Evolutionary conservation across 208 protist species (phyloP).

Genomic region (Porcisia hertigi): DNA sequence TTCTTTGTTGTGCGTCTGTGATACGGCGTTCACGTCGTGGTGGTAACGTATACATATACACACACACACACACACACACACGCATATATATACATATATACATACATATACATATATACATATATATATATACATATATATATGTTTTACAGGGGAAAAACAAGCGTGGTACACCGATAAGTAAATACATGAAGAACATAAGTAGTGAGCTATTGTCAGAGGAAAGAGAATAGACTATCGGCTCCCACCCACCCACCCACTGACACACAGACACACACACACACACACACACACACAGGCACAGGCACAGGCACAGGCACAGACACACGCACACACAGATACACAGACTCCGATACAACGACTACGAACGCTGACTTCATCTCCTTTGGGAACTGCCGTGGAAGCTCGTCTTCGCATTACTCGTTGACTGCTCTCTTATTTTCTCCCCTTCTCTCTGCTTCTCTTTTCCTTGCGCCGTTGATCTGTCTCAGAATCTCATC

Average conservation of each 20-base stretch:
- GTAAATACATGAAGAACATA: background rate
- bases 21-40: background rate
- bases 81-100: too few species aligned
- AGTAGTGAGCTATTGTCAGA: background rate
- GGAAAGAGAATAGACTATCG: background rate
- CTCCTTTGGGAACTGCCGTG: background rate
- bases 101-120: too few species aligned
- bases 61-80: too few species aligned
- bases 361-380: background rate
- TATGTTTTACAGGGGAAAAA: background rate
- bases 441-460: conserved; percentile 1
- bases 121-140: too few species aligned
- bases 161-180: background rate
- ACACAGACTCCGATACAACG: background rate
- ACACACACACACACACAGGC: background rate
- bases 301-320: too few species aligned
- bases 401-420: background rate
- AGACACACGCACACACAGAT: too few species aligned
- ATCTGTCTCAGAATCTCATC: too few species aligned
- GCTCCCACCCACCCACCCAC: background rate
- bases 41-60: too few species aligned
- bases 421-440: background rate
- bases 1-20: background rate
- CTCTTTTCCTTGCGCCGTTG: background rate
- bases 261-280: too few species aligned